Percentiles rank a stretch among this genome's conserved stretches.
Conservation (phyloP, 2,329 filamentous ascomycete genomes). For the Pezizomycotina sp. region DNA sequence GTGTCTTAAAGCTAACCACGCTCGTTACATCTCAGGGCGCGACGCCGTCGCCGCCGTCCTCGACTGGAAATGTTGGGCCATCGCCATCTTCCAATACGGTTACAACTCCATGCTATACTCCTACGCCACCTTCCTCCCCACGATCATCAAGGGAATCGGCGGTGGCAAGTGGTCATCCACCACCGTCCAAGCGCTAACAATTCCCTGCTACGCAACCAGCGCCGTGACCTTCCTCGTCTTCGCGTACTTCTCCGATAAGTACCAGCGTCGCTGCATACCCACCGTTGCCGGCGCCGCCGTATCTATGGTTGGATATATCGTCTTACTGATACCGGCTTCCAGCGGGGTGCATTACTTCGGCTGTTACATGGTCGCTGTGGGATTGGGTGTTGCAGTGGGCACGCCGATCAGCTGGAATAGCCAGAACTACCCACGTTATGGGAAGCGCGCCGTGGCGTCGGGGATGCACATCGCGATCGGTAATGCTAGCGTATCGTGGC, state of each 20-base stretch:
- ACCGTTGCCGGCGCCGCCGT: constrained; percentile 45
- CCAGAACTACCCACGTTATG: constrained; percentile 55
- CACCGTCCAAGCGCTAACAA: constrained; percentile 57
- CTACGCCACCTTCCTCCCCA: constrained; percentile 61
- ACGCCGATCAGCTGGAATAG: constrained; percentile 44
- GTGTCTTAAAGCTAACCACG: no score
- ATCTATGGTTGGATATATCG: constrained; percentile 50
- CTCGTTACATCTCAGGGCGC: no score
- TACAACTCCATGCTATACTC: constrained; percentile 63
- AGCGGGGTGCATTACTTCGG: constrained; percentile 56
- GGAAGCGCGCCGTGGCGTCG: constrained; percentile 56
- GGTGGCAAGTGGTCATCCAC: constrained; percentile 46
- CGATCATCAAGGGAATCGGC: constrained; percentile 57
- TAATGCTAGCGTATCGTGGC: constrained; percentile 56
- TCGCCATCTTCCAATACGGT: constrained; percentile 47
- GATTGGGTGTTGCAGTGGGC: constrained; percentile 47
- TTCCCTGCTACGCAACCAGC: constrained; percentile 58
- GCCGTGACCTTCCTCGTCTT: constrained; percentile 50
- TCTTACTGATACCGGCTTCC: constrained; percentile 45
- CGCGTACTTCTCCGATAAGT: constrained; percentile 50
- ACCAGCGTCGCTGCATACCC: constrained; percentile 49
- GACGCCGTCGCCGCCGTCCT: constrained; percentile 51
- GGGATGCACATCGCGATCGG: constrained; percentile 55
- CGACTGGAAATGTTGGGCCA: constrained; percentile 59
- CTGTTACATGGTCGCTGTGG: constrained; percentile 59